Conservation (phyloP, 108 stramenopile species). For the Fragilariopsis cylindrus region DNA sequence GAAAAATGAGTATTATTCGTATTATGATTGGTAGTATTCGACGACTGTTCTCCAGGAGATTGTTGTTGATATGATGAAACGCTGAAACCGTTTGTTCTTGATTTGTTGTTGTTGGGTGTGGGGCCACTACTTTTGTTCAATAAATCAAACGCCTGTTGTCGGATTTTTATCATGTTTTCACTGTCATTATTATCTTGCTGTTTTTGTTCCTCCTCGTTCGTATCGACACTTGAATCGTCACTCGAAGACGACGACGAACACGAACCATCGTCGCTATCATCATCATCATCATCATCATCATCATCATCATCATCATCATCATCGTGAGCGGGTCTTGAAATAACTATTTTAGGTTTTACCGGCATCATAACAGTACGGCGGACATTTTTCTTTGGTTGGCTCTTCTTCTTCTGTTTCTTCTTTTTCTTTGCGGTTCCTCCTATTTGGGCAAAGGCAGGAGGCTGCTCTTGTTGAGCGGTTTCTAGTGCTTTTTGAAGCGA, state of each 20-base stretch:
- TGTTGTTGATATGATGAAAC: slow-evolving; percentile 17
- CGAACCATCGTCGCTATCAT: not conserved
- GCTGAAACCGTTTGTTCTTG: not conserved
- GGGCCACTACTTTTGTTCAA: slow-evolving; percentile 22
- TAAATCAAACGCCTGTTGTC: slow-evolving; percentile 29
- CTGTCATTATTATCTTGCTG: not conserved
- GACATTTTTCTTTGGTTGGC: not conserved
- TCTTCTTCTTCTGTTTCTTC: too few species aligned
- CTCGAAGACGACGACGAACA: not conserved
- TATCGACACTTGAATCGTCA: not conserved
- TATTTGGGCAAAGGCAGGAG: too few species aligned
- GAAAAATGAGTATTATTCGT: not conserved
- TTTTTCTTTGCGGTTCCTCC: too few species aligned
- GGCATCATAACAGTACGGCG: too few species aligned
- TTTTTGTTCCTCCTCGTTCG: not conserved
- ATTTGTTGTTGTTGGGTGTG: slow-evolving; percentile 6
- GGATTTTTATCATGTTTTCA: slow-evolving; percentile 17
- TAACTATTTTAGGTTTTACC: too few species aligned
- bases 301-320: too few species aligned
- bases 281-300: too few species aligned
- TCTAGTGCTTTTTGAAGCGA: slow-evolving; percentile 3
- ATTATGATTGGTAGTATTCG: not conserved
- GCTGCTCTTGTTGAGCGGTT: too few species aligned
- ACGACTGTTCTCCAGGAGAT: slow-evolving; percentile 23
- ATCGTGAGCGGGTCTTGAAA: too few species aligned